Percentiles rank a stretch among this genome's conserved stretches.
phyloP scores from a whole-genome alignment of 1,139 yeast genomes.

The Geotrichum macrosporum region DNA sequence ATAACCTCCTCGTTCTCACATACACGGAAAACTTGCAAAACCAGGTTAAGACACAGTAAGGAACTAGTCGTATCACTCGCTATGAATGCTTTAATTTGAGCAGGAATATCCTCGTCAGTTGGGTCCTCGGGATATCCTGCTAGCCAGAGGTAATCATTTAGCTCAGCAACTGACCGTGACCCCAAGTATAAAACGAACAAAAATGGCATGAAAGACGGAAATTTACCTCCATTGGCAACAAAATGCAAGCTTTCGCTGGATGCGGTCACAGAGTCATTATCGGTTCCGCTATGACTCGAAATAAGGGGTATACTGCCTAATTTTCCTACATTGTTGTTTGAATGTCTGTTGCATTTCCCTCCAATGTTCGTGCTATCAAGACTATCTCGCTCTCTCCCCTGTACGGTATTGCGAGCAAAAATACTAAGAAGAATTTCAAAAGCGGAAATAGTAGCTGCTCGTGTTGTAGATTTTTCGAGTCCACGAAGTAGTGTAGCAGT shows the following conservation, averaged over 20 bases:
- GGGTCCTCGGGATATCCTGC: constrained; percentile 45
- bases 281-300: neutral
- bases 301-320: neutral
- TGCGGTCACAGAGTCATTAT: constrained; percentile 3
- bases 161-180: constrained; percentile 47
- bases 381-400: constrained; percentile 1
- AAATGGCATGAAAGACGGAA: constrained; percentile 40
- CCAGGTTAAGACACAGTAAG: constrained; percentile 48
- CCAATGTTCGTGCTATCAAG: neutral
- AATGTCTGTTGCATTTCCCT: neutral
- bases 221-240: neutral
- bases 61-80: constrained; percentile 44
- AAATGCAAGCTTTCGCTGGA: constrained; percentile 6
- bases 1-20: constrained; percentile 51
- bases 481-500: constrained; percentile 58
- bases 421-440: constrained; percentile 49
- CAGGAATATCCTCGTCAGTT: constrained; percentile 29
- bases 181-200: constrained; percentile 54
- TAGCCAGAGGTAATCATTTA: constrained; percentile 45
- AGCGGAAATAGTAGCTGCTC: constrained; percentile 51
- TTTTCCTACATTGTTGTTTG: constrained; percentile 3
- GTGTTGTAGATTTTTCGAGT: constrained; percentile 56
- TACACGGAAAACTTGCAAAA: constrained; percentile 50
- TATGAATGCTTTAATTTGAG: constrained; percentile 43
- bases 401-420: constrained; percentile 40